phyloP scores from a whole-genome alignment of 768 basidiomycete species.

The Peribolospora kevripleyi region DNA sequence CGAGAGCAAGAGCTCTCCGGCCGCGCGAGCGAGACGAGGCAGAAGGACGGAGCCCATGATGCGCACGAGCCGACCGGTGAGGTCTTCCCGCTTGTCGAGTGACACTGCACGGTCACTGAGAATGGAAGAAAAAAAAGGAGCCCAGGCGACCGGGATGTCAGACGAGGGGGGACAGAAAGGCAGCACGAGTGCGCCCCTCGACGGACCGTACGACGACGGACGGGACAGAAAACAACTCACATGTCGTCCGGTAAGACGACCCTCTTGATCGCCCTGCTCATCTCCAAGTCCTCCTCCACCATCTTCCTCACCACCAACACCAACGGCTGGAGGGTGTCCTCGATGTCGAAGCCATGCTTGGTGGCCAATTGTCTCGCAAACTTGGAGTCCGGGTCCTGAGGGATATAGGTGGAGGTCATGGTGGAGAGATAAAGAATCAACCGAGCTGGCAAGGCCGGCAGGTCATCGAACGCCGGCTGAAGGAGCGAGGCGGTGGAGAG shows the following conservation, averaged over 20 bases:
- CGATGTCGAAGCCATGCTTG: constrained; percentile 25
- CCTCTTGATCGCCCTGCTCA: constrained; percentile 33
- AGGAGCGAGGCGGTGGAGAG: too few relatives aligned
- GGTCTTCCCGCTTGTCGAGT: constrained; percentile 45
- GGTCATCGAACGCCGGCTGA: neutral
- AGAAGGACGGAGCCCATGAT: constrained; percentile 54
- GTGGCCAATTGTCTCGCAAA: neutral
- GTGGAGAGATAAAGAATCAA: neutral
- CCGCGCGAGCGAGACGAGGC: constrained; percentile 40
- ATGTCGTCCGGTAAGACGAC: constrained; percentile 52
- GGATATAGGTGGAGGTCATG: neutral
- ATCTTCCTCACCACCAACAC: constrained; percentile 43
- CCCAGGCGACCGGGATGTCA: neutral
- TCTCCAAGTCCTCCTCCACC: constrained; percentile 37
- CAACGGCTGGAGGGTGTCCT: constrained; percentile 55
- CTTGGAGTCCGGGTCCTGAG: constrained; percentile 1
- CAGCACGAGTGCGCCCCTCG: neutral
- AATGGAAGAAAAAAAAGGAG: neutral
- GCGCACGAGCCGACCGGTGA: constrained; percentile 56
- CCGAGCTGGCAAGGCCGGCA: neutral
- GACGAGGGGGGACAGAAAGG: neutral
- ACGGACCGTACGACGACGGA: too few relatives aligned
- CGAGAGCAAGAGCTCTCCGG: constrained; percentile 69
- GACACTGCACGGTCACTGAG: constrained; percentile 44
- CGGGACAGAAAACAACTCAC: constrained; percentile 14